phyloP scores from a whole-genome alignment of 176 grass and related monocot species.

The Oryza australiensis region DNA sequence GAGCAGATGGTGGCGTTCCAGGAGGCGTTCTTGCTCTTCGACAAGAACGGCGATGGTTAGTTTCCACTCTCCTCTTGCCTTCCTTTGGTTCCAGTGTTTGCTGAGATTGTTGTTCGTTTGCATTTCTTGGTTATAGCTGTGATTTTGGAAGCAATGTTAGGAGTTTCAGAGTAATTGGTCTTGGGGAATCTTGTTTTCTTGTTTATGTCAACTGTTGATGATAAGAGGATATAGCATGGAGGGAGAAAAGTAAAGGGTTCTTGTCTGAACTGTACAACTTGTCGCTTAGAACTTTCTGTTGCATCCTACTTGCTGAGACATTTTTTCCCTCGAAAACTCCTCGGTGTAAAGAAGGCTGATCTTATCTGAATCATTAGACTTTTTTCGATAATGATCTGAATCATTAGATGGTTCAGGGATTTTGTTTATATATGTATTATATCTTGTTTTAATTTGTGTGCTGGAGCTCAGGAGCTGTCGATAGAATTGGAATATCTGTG shows the following conservation, averaged over 20 bases:
- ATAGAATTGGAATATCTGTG: neutral
- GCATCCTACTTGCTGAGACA: neutral
- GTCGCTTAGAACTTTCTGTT: neutral
- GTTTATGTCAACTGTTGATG: neutral
- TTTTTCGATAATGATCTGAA: neutral
- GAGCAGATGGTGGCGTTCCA: constrained; percentile 65
- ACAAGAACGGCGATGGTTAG: constrained; percentile 78
- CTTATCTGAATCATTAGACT: neutral
- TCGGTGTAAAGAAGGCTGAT: neutral
- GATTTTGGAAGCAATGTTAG: neutral
- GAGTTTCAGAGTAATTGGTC: neutral
- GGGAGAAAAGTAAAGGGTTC: neutral
- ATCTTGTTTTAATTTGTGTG: neutral
- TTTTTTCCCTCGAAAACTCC: neutral
- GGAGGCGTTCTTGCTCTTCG: constrained; percentile 81
- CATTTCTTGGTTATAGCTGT: neutral
- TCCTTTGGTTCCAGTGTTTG: neutral
- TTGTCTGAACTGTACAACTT: neutral
- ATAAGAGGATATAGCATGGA: neutral
- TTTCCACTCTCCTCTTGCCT: neutral
- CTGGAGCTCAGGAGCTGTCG: neutral
- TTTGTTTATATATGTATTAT: neutral
- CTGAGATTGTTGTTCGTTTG: neutral
- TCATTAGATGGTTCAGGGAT: neutral
- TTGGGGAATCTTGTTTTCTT: neutral